phyloP scores from a whole-genome alignment of 345 rosid genomes.

The Viola odorata region DNA sequence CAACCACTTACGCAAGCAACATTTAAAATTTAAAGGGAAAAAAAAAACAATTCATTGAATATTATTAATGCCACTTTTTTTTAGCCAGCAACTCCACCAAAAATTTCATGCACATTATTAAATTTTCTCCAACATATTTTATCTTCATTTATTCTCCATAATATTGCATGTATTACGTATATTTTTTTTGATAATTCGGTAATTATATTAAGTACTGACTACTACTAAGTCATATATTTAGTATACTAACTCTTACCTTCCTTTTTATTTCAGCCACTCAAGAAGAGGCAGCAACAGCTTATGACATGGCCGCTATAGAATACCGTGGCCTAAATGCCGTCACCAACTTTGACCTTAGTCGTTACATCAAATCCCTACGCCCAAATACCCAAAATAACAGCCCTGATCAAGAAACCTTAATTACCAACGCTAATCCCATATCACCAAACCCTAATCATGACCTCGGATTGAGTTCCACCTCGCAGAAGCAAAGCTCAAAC shows the following conservation, averaged over 20 bases:
- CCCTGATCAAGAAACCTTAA: constrained; percentile 15
- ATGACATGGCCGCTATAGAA: constrained; percentile 89
- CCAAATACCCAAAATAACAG: constrained; percentile 20
- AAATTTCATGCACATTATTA: constrained; percentile 26
- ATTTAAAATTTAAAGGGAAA: constrained; percentile 10
- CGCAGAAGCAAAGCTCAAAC: constrained; percentile 8
- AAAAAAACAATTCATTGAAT: not conserved
- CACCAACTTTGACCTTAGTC: constrained; percentile 88
- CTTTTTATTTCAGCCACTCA: constrained; percentile 60
- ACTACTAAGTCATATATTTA: too few relatives aligned
- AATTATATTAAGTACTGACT: too few relatives aligned
- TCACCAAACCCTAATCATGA: constrained; percentile 18
- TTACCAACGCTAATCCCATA: not conserved
- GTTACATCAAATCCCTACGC: constrained; percentile 64
- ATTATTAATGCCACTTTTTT: not conserved
- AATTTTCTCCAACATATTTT: too few relatives aligned
- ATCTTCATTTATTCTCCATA: too few relatives aligned
- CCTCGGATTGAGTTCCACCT: constrained; percentile 13
- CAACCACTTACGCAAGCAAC: constrained; percentile 26
- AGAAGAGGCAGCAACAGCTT: constrained; percentile 93
- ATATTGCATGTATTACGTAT: too few relatives aligned
- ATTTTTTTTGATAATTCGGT: too few relatives aligned
- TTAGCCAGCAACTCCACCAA: constrained; percentile 16
- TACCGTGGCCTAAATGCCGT: constrained; percentile 91
- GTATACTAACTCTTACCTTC: not conserved